Conservation (phyloP, 306 rosid genomes). For the Acmispon strigosus region DNA sequence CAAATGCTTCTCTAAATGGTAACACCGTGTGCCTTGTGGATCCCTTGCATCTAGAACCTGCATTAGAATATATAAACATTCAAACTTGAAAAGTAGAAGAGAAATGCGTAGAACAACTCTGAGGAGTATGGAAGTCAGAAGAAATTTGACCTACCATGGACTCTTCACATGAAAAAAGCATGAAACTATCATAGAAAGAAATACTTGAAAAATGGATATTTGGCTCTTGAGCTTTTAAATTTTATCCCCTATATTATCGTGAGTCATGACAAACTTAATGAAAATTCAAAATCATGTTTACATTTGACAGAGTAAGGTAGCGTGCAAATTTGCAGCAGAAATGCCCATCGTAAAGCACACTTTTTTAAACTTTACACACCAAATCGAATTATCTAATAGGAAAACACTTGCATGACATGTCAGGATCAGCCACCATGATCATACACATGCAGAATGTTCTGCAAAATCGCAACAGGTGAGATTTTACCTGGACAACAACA, state of each 20-base stretch:
- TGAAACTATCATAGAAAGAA: background rate
- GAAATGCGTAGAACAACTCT: background rate
- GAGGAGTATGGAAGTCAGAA: background rate
- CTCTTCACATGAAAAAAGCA: background rate
- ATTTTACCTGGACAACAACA: constrained; percentile 89
- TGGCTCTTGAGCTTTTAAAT: background rate
- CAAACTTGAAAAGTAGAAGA: background rate
- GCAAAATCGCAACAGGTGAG: background rate
- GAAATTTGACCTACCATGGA: background rate
- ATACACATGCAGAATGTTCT: background rate
- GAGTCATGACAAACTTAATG: background rate
- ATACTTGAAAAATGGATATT: background rate
- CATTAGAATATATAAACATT: constrained; percentile 12
- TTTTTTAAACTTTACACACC: background rate
- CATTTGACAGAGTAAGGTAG: background rate
- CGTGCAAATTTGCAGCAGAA: background rate
- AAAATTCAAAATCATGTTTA: background rate
- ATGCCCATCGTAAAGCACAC: background rate
- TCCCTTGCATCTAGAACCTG: constrained; percentile 98
- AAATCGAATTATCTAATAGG: background rate
- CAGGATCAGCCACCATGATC: background rate
- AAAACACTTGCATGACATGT: background rate
- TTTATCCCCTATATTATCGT: background rate
- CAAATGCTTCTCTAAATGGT: constrained; percentile 91
- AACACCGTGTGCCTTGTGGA: constrained; percentile 90